Base-by-base conservation (phyloP, 352 stramenopile genomes). In the Globisporangium uncinulatum region DNA sequence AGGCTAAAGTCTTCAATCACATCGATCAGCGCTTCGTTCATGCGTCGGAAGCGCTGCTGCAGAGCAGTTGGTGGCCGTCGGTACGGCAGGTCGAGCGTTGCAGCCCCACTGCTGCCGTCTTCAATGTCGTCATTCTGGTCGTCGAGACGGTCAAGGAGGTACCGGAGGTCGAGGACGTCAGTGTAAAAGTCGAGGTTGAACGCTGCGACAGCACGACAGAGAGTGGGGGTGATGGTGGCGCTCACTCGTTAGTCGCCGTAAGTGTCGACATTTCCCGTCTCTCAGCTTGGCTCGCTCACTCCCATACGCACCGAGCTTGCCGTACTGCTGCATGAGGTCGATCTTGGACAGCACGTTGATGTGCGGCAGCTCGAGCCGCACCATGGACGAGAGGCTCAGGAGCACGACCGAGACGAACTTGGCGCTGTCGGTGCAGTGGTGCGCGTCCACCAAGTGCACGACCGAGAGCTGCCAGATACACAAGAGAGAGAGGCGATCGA, bases 341-440 rank as follows among this genome's bases (percentile, higher is more conserved):
- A 98, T 97, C 77, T 99, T 99, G 37, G 95, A 98, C 4, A 99
- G 74, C 13, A 99, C 88, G 69, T 99, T 99, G 19, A 99, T 85
- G 67, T 99, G 96, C 21, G 97, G 97, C 14, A 99, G 71, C 63
- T 99, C 97, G 32, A 99, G 85, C 14, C 78, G 77, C 44, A 97
- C 96, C 97, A 99, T 99, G 13, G 96, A 97, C 61, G 87, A 97
- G 43, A 99, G 81, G 48, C 93, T 97, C 45, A 99, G 78, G 52
- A 99, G 82, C 37, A 90, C 84, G 8, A 98, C 95, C 17, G 95
- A 98, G 46, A 99, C 96, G 71, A 99, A 99, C 75, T 99, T 99
- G 65, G 89, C 76, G 43, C 95, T 96, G 69, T 98, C 92, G 3
- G 79, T 94, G 70, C 87, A 96, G 61, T 97, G 88, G 62, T 96